These are phyloP conservation scores for Apiospora hydei DNA, from an alignment of 2,329 filamentous ascomycete genomes.

Conservation along the genomic window DNA sequence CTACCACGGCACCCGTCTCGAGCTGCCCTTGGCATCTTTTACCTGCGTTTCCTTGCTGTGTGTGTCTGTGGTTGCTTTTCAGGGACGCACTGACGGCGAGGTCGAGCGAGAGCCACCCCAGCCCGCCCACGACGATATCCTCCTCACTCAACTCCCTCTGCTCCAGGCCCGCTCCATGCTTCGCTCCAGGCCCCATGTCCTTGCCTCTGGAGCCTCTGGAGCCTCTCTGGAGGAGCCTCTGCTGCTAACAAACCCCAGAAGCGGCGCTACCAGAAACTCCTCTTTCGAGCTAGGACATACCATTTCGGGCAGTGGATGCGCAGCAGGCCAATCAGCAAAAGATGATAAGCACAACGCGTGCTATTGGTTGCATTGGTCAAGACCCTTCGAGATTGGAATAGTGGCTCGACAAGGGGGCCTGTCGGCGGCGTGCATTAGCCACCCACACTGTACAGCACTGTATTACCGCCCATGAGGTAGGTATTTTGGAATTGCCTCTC, in stretches of 20 bases:
- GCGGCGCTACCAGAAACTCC: not conserved
- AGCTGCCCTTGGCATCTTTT: constrained; percentile 2
- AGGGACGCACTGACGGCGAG: not conserved
- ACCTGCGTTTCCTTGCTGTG: not conserved
- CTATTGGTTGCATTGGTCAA: not conserved
- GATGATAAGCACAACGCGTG: constrained; percentile 3
- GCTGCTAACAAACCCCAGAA: not conserved
- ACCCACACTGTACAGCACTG: constrained; percentile 7
- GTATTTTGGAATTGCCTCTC: not conserved
- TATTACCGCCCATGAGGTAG: constrained; percentile 13
- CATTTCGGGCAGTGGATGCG: not conserved
- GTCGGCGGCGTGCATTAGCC: not conserved
- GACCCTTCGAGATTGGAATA: constrained; percentile 19
- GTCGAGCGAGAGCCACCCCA: not conserved
- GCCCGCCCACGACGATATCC: not conserved
- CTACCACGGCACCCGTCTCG: constrained; percentile 8
- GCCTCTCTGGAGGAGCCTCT: too few relatives aligned
- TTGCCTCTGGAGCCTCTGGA: too few relatives aligned
- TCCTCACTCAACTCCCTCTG: not conserved
- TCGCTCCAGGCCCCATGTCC: not conserved
- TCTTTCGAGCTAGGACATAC: constrained; percentile 7
- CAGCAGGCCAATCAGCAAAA: not conserved
- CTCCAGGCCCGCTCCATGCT: not conserved
- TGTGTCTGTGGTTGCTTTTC: not conserved
- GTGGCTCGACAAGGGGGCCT: constrained; percentile 6